These are phyloP conservation scores for Penicillium freii DNA, from an alignment of 2,329 filamentous ascomycete species.

Conservation along the genomic window DNA sequence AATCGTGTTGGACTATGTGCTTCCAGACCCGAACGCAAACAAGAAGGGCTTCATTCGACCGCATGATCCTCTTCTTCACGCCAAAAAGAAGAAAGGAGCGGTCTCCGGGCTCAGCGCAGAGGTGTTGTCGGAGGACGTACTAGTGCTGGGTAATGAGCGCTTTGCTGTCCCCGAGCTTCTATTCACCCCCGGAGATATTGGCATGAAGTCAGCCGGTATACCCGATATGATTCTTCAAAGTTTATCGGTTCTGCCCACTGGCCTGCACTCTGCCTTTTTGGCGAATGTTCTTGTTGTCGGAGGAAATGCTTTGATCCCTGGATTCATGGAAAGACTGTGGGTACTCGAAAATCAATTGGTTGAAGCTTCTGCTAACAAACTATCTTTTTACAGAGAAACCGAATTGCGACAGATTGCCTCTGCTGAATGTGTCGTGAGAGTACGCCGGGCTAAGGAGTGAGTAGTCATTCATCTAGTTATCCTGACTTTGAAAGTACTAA, in stretches of 20 bases:
- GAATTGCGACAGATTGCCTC: constrained; percentile 72
- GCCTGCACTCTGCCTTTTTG: constrained; percentile 77
- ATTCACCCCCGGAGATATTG: constrained; percentile 82
- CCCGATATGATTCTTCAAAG: constrained; percentile 80
- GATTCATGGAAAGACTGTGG: constrained; percentile 74
- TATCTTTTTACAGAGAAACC: constrained; percentile 46
- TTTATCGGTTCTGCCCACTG: constrained; percentile 71
- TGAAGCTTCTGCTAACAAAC: constrained; percentile 19
- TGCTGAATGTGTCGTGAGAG: constrained; percentile 73
- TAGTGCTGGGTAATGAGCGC: constrained; percentile 87
- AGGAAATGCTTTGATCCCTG: constrained; percentile 75
- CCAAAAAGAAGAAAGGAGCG: constrained; percentile 50
- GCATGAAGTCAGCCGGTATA: constrained; percentile 77
- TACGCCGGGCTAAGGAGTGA: constrained; percentile 65
- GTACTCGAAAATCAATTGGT: constrained; percentile 14
- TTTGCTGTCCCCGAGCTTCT: constrained; percentile 87
- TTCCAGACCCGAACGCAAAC: constrained; percentile 71
- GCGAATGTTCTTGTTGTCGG: constrained; percentile 88
- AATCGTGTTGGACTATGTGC: constrained; percentile 84
- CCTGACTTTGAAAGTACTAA: constrained; percentile 10
- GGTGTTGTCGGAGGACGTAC: constrained; percentile 67
- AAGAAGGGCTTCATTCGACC: constrained; percentile 70
- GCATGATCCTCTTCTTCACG: constrained; percentile 67
- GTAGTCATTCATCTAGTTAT: constrained; percentile 19
- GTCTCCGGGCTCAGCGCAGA: constrained; percentile 48